A percentile compares a stretch with the other conserved stretches of the same genome.
Conservation (phyloP, 2,329 filamentous ascomycete species). For the Aspergillus pseudoviridinutans region DNA sequence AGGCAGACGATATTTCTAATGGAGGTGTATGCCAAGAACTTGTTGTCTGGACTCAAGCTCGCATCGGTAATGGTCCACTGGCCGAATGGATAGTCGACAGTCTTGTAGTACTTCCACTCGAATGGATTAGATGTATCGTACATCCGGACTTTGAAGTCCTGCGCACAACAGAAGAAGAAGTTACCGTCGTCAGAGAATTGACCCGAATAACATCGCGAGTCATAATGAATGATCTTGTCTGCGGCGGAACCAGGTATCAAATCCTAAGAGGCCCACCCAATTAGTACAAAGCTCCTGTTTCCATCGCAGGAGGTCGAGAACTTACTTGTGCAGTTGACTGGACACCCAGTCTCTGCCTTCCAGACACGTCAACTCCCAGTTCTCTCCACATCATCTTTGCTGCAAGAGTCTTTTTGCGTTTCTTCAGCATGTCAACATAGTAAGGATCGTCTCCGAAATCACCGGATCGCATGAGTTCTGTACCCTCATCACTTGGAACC, state of each 20-base stretch:
- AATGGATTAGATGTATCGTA: conserved; percentile 97
- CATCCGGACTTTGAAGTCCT: conserved; percentile 93
- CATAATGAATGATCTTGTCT: conserved; percentile 84
- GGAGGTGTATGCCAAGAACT: conserved; percentile 85
- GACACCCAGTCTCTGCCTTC: conserved; percentile 57
- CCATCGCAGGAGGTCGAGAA: neutral
- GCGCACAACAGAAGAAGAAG: conserved; percentile 89
- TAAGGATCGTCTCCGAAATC: conserved; percentile 69
- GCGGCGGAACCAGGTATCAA: conserved; percentile 74
- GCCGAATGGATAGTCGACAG: conserved; percentile 76
- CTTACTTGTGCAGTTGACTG: conserved; percentile 65
- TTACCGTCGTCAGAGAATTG: conserved; percentile 97
- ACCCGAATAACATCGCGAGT: conserved; percentile 83
- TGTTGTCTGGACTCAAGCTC: conserved; percentile 84
- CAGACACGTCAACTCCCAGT: conserved; percentile 62
- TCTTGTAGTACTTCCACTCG: conserved; percentile 94
- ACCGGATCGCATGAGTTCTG: conserved; percentile 75
- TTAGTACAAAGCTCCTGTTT: neutral
- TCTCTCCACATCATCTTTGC: conserved; percentile 76
- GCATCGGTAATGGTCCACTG: conserved; percentile 97
- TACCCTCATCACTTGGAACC: conserved; percentile 74
- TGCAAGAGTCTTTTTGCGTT: conserved; percentile 59
- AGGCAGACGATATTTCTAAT: conserved; percentile 81
- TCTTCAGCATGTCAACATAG: conserved; percentile 47
- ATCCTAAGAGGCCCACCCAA: conserved; percentile 45